Conservation (phyloP, 305 asterid species). For the Monarda citriodora region DNA sequence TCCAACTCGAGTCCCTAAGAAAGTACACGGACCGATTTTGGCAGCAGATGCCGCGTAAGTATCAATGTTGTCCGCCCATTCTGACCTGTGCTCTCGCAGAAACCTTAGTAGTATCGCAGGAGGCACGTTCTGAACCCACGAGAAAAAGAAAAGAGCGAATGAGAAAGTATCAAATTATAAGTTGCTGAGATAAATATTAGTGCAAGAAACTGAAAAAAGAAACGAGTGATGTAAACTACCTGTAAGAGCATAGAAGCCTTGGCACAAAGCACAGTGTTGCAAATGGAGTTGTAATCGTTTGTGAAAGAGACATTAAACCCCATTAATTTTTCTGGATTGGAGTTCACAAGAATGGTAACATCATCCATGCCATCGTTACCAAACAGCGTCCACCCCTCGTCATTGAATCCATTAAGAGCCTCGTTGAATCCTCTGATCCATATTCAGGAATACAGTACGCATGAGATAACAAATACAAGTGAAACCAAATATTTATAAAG, state of each 20-base stretch:
- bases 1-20: slow-evolving; percentile 69
- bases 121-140: slow-evolving; percentile 63
- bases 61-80: slow-evolving; percentile 87
- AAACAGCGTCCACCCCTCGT: slow-evolving; percentile 82
- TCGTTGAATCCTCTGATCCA: slow-evolving; percentile 78
- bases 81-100: slow-evolving; percentile 82
- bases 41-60: slow-evolving; percentile 75
- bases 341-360: slow-evolving; percentile 71
- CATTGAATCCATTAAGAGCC: slow-evolving; percentile 75
- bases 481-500: not conserved
- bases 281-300: slow-evolving; percentile 63
- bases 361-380: slow-evolving; percentile 85
- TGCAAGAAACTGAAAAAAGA: not conserved
- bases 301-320: slow-evolving; percentile 62
- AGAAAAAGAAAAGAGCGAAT: slow-evolving; percentile 13
- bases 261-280: slow-evolving; percentile 71
- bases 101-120: slow-evolving; percentile 82
- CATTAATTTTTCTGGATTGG: slow-evolving; percentile 75
- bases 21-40: slow-evolving; percentile 76
- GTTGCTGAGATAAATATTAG: not conserved
- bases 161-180: not conserved
- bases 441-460: slow-evolving; percentile 5
- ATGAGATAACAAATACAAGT: slow-evolving; percentile 1
- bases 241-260: slow-evolving; percentile 91
- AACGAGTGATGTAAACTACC: slow-evolving; percentile 30